Evolutionary conservation across 495 filamentous ascomycete genomes (phyloP).

Genomic region (Penicillium steckii): DNA sequence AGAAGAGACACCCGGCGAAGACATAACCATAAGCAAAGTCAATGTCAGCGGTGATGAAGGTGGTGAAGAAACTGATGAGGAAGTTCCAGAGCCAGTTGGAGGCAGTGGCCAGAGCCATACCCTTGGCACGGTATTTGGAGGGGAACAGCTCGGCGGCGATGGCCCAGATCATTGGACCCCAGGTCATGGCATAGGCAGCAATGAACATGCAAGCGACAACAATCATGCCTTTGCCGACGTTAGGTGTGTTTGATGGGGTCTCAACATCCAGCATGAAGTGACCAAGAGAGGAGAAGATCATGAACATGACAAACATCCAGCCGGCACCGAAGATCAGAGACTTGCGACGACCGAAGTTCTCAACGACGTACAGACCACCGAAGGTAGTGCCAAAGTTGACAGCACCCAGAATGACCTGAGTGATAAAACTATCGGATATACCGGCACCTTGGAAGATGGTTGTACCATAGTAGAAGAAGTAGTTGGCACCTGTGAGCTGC

Average conservation of each 20-base stretch:
- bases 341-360: constrained; percentile 67
- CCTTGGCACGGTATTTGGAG: constrained; percentile 66
- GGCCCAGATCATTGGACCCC: constrained; percentile 81
- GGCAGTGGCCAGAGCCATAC: constrained; percentile 72
- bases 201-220: constrained; percentile 70
- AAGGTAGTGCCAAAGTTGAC: constrained; percentile 76
- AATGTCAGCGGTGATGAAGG: constrained; percentile 65
- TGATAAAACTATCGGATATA: constrained; percentile 67
- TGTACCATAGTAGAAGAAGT: constrained; percentile 80
- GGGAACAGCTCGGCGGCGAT: constrained; percentile 80
- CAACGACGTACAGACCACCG: constrained; percentile 67
- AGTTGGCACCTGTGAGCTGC: constrained; percentile 69
- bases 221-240: constrained; percentile 70
- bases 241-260: constrained; percentile 53
- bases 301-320: constrained; percentile 68
- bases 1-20: constrained; percentile 66
- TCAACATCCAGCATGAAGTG: constrained; percentile 59
- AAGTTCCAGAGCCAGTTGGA: constrained; percentile 90
- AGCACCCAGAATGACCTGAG: constrained; percentile 68
- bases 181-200: constrained; percentile 56
- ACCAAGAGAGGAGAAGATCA: constrained; percentile 72
- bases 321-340: constrained; percentile 64
- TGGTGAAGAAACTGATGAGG: constrained; percentile 75
- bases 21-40: constrained; percentile 74
- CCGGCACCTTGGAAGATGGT: constrained; percentile 70